Percentiles rank a stretch among this genome's conserved stretches.
phyloP scores from a whole-genome alignment of 2,329 filamentous ascomycete species.

The Monilinia fructicola region DNA sequence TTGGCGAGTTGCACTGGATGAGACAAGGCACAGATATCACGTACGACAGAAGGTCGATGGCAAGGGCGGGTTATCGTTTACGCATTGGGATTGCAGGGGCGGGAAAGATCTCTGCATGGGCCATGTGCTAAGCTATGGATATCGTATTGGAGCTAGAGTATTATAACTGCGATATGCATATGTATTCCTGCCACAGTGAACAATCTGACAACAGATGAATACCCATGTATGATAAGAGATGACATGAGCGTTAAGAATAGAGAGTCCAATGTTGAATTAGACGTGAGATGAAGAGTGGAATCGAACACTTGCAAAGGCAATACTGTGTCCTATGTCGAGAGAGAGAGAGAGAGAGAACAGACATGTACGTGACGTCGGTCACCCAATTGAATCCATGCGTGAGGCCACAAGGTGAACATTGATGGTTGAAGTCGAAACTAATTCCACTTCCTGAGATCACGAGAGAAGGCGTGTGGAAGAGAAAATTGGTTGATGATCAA shows the following conservation, averaged over 20 bases:
- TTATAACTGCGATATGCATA: slow-evolving; percentile 2
- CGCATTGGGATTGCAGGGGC: not conserved
- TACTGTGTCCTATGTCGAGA: slow-evolving; percentile 7
- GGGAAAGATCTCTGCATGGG: not conserved
- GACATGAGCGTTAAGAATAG: not conserved
- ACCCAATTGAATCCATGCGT: not conserved
- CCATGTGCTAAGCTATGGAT: not conserved
- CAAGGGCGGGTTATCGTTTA: not conserved
- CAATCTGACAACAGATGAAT: slow-evolving; percentile 2
- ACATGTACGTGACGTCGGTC: not conserved
- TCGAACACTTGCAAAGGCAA: slow-evolving; percentile 11
- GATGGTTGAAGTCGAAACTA: not conserved
- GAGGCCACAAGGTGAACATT: not conserved
- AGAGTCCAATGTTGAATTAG: slow-evolving; percentile 17
- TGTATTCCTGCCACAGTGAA: not conserved
- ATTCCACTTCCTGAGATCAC: not conserved
- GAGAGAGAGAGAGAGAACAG: slow-evolving; percentile 7
- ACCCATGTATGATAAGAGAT: not conserved
- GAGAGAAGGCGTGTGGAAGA: not conserved
- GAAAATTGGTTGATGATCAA: not conserved
- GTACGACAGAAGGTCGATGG: not conserved
- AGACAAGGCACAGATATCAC: not conserved
- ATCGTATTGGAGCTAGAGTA: not conserved
- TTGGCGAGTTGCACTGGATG: no score
- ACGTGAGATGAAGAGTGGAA: not conserved